Conservation (phyloP, 371 early-diverging fungal species). For the Blakeslea trispora region DNA sequence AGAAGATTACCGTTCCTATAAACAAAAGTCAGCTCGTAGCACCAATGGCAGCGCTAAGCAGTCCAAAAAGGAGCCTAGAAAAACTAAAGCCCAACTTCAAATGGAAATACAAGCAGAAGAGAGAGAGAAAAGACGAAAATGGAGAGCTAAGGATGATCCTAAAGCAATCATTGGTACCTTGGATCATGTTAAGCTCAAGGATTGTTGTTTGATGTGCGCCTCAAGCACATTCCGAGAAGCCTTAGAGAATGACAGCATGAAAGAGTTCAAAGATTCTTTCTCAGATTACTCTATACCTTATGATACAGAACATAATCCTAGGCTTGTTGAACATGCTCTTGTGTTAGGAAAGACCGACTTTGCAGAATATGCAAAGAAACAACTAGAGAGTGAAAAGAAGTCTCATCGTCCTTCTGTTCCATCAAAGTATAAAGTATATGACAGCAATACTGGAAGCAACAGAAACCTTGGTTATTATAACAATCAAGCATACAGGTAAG, state of each 20-base stretch:
- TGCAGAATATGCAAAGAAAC: constrained; percentile 12
- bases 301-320: constrained; percentile 21
- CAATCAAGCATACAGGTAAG: constrained; percentile 23
- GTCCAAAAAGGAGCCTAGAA: constrained; percentile 9
- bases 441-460: constrained; percentile 40
- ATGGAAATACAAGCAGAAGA: constrained; percentile 14
- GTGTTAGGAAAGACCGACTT: constrained; percentile 26
- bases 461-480: constrained; percentile 5
- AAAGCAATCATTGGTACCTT: constrained; percentile 11
- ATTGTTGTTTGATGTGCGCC: constrained; percentile 43
- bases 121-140: constrained; percentile 15
- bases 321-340: constrained; percentile 25
- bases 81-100: constrained; percentile 17
- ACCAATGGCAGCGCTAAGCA: constrained; percentile 3
- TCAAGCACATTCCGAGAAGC: constrained; percentile 23
- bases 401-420: constrained; percentile 16
- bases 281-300: constrained; percentile 21
- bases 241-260: constrained; percentile 23
- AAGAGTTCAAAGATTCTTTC: constrained; percentile 20
- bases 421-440: constrained; percentile 19
- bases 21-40: constrained; percentile 2
- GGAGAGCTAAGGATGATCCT: constrained; percentile 13
- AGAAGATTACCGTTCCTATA: constrained; percentile 12
- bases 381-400: not conserved
- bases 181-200: constrained; percentile 10